These are phyloP conservation scores for Rhodotorula paludigena DNA, from an alignment of 768 basidiomycete species.

Conservation along the genomic window DNA sequence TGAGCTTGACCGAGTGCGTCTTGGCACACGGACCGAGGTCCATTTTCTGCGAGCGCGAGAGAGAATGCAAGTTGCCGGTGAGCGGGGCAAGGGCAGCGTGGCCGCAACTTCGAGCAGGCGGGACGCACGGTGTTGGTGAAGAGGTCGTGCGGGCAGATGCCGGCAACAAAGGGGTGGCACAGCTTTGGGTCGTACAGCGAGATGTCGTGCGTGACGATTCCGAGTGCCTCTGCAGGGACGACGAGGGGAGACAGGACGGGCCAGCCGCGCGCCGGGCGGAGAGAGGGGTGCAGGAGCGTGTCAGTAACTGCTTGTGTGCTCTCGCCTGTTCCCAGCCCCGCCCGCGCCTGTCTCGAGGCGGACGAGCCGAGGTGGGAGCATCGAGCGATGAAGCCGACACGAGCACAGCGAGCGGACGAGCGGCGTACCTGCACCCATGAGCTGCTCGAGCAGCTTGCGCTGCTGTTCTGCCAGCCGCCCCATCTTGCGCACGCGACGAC, in stretches of 20 bases:
- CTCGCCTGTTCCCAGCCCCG: neutral
- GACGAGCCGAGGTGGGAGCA: neutral
- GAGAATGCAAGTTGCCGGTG: neutral
- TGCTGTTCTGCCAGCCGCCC: conserved; percentile 24
- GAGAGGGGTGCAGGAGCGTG: neutral
- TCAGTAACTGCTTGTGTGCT: neutral
- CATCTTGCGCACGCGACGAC: neutral
- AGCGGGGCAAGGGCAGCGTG: neutral
- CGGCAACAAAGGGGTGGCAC: conserved; percentile 94
- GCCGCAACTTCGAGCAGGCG: neutral
- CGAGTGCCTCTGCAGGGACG: conserved; percentile 79
- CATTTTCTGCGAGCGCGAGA: conserved; percentile 73
- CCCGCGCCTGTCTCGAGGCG: too few species aligned
- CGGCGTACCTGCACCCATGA: conserved; percentile 31
- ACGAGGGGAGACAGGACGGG: neutral
- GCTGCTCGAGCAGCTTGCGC: conserved; percentile 37
- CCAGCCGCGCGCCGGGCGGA: neutral
- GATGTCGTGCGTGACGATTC: conserved; percentile 83
- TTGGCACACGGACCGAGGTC: conserved; percentile 96
- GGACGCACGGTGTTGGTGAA: conserved; percentile 90
- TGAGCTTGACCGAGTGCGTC: conserved; percentile 88
- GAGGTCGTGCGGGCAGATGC: conserved; percentile 94
- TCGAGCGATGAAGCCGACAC: neutral
- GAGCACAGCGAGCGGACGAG: neutral
- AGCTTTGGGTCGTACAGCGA: conserved; percentile 94